Conservation (phyloP, 2,329 filamentous ascomycete species). For the Alternaria sp. region DNA sequence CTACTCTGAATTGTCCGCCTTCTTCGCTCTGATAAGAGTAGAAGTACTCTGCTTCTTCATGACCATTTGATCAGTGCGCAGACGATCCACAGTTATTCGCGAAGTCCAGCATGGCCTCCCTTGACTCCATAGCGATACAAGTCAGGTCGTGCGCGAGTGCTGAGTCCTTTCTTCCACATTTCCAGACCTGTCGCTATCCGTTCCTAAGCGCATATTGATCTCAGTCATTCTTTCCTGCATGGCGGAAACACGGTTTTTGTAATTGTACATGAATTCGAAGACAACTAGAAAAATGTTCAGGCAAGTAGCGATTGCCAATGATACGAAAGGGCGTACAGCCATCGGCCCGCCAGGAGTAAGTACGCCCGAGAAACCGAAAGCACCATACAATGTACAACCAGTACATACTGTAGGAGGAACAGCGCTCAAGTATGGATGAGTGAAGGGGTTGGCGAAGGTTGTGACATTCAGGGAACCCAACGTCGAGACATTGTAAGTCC, state of each 20-base stretch:
- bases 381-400: background rate
- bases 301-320: background rate
- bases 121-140: background rate
- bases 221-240: background rate
- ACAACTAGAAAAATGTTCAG: background rate
- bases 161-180: background rate
- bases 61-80: background rate
- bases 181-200: background rate
- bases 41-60: background rate
- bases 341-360: background rate
- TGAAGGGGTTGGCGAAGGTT: background rate
- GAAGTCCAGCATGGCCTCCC: background rate
- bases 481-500: background rate
- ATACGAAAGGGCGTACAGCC: background rate
- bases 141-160: background rate
- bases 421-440: background rate
- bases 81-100: background rate
- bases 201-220: background rate
- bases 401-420: background rate
- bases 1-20: too few species aligned
- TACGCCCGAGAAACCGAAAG: background rate
- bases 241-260: background rate
- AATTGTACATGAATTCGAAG: background rate
- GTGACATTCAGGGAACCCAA: background rate
- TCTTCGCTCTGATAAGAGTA: too few species aligned